Evolutionary conservation across 2,329 filamentous ascomycete species (phyloP).

Genomic region (Ilyonectria destructans): DNA sequence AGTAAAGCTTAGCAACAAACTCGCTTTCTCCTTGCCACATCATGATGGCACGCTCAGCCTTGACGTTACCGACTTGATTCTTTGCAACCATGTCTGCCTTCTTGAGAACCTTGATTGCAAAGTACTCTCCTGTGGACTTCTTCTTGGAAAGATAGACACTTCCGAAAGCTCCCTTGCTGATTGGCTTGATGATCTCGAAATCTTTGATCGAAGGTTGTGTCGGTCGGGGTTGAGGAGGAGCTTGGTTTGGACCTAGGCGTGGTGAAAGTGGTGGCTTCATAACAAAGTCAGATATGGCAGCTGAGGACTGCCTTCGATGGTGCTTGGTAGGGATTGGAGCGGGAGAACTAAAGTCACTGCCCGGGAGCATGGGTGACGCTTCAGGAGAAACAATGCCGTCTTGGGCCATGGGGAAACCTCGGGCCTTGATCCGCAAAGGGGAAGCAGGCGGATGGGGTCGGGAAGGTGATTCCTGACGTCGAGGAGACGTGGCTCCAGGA

Average conservation of each 20-base stretch:
- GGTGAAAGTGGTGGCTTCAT: slow-evolving; percentile 86
- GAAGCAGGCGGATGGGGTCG: slow-evolving; percentile 86
- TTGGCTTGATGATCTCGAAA: slow-evolving; percentile 99
- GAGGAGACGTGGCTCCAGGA: slow-evolving; percentile 83
- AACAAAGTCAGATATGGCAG: slow-evolving; percentile 81
- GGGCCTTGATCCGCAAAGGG: slow-evolving; percentile 90
- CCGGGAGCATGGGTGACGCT: slow-evolving; percentile 88
- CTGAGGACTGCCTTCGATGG: slow-evolving; percentile 92
- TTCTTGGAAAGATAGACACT: slow-evolving; percentile 99
- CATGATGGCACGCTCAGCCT: slow-evolving; percentile 99
- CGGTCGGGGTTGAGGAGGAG: slow-evolving; percentile 88
- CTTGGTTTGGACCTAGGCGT: slow-evolving; percentile 81
- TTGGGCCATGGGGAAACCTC: slow-evolving; percentile 71
- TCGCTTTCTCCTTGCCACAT: slow-evolving; percentile 99
- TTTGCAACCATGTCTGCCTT: slow-evolving; percentile 99
- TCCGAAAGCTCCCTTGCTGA: slow-evolving; percentile 98
- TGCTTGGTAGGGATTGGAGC: slow-evolving; percentile 74
- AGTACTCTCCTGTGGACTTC: slow-evolving; percentile 98
- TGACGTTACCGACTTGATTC: slow-evolving; percentile 99
- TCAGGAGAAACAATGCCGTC: slow-evolving; percentile 87
- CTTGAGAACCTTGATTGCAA: slow-evolving; percentile 97
- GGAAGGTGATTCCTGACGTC: slow-evolving; percentile 91
- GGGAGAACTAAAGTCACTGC: slow-evolving; percentile 86
- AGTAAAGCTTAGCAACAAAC: slow-evolving; percentile 98
- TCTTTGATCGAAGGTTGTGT: slow-evolving; percentile 98